A percentile compares a stretch with the other conserved stretches of the same genome.
phyloP scores from a whole-genome alignment of 2,329 filamentous ascomycete genomes.

The Colletotrichum acutatum region DNA sequence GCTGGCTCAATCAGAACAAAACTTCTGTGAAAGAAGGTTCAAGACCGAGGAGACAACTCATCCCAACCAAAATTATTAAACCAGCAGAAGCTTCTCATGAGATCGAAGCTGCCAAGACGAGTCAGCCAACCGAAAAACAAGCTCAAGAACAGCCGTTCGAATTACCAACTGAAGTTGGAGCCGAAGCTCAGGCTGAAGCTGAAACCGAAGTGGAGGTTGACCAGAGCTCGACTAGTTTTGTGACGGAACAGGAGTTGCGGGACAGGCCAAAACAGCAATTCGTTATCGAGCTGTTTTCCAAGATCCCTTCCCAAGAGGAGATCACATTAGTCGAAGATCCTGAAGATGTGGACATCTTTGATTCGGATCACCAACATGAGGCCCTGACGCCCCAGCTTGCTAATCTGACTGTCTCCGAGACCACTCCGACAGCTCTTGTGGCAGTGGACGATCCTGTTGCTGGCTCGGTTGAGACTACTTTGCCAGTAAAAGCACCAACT shows the following conservation, averaged over 20 bases:
- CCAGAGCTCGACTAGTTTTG: not conserved
- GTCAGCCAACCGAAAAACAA: not conserved
- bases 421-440: not conserved
- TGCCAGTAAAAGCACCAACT: not conserved
- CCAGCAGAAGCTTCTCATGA: not conserved
- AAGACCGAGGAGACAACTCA: not conserved
- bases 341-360: conserved; percentile 9
- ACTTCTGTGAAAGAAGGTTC: not conserved
- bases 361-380: not conserved
- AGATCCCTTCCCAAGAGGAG: not conserved
- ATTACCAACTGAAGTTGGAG: not conserved
- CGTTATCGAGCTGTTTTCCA: conserved; percentile 14
- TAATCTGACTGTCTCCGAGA: not conserved
- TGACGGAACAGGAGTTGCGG: not conserved
- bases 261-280: not conserved
- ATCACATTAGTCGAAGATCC: conserved; percentile 14
- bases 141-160: not conserved
- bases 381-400: not conserved
- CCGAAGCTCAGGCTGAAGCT: not conserved
- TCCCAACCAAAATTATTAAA: not conserved
- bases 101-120: not conserved
- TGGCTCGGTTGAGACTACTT: not conserved
- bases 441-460: not conserved
- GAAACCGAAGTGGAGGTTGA: not conserved
- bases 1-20: not conserved